These are phyloP conservation scores for Spiromastix sp. DNA, from an alignment of 2,329 filamentous ascomycete species.

Conservation along the genomic window DNA sequence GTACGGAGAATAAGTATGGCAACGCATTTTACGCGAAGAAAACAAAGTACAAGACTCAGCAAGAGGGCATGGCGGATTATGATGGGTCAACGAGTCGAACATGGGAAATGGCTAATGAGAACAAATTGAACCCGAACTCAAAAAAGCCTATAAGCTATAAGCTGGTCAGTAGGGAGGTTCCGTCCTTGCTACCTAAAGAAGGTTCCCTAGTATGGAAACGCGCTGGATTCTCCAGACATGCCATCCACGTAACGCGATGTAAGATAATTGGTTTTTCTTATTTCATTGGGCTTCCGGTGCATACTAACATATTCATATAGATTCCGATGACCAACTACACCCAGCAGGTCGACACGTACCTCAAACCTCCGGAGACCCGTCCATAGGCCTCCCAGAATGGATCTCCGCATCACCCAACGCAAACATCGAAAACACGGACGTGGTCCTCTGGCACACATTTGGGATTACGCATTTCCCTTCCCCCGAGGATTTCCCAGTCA, in stretches of 20 bases:
- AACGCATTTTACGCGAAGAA: conserved; percentile 83
- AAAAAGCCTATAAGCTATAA: conserved; percentile 81
- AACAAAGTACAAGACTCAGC: conserved; percentile 64
- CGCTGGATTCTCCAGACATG: conserved; percentile 76
- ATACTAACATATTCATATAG: conserved; percentile 30
- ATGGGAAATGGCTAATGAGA: conserved; percentile 85
- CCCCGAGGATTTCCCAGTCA: conserved; percentile 85
- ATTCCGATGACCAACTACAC: conserved; percentile 71
- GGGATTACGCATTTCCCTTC: conserved; percentile 82
- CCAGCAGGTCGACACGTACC: conserved; percentile 80
- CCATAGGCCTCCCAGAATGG: conserved; percentile 64
- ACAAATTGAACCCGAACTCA: conserved; percentile 73
- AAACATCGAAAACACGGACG: conserved; percentile 68
- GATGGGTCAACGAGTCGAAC: conserved; percentile 67
- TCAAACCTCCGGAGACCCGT: conserved; percentile 73
- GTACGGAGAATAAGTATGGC: conserved; percentile 73
- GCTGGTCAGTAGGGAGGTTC: conserved; percentile 77
- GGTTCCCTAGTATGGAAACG: conserved; percentile 80
- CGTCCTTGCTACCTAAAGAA: conserved; percentile 66
- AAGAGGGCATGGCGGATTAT: conserved; percentile 65
- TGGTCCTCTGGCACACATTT: conserved; percentile 92
- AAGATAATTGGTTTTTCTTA: conserved; percentile 34
- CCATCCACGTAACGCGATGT: conserved; percentile 85
- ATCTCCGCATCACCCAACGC: conserved; percentile 54
- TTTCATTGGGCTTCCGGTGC: conserved; percentile 6